Percentiles rank a stretch among this genome's conserved stretches.
Conservation (phyloP, 805 yeast species). For the Candida jianshihensis region DNA sequence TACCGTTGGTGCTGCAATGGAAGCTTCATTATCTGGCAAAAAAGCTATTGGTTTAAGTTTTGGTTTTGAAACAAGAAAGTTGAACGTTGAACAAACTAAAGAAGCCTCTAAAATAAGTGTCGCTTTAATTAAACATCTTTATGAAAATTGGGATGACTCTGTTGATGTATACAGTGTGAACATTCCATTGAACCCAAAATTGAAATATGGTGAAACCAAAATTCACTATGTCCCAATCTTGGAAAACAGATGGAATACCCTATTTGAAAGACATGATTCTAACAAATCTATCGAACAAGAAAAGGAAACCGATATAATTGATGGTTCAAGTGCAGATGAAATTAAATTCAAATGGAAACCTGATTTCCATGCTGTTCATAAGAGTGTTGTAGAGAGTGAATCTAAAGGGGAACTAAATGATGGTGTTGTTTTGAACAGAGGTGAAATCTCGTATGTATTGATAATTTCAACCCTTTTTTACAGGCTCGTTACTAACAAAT, state of each 20-base stretch:
- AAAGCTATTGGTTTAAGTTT: constrained; percentile 77
- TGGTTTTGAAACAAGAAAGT: constrained; percentile 58
- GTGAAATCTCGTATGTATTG: constrained; percentile 21
- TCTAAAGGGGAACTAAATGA: constrained; percentile 22
- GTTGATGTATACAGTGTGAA: constrained; percentile 79
- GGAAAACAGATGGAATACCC: constrained; percentile 72
- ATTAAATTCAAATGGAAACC: constrained; percentile 78
- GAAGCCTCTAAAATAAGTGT: constrained; percentile 69
- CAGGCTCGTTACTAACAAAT: constrained; percentile 26
- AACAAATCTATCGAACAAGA: constrained; percentile 12
- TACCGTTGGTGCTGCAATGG: constrained; percentile 96
- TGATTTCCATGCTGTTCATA: constrained; percentile 61
- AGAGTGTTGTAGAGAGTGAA: constrained; percentile 35
- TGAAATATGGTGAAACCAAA: constrained; percentile 50
- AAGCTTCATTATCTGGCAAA: constrained; percentile 63
- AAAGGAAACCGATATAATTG: constrained; percentile 38
- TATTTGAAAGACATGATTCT: constrained; percentile 31
- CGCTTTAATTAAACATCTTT: constrained; percentile 52
- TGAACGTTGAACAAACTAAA: constrained; percentile 41
- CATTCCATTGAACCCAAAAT: constrained; percentile 59
- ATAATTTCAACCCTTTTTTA: not conserved
- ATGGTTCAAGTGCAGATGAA: constrained; percentile 34
- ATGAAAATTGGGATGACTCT: constrained; percentile 45
- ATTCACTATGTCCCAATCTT: constrained; percentile 72
- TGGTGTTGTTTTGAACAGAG: constrained; percentile 25